Evolutionary conservation across 305 asterid genomes (phyloP), one percentile per base, ranked within the genome.

Genomic region (Coffea humblotiana): DNA sequence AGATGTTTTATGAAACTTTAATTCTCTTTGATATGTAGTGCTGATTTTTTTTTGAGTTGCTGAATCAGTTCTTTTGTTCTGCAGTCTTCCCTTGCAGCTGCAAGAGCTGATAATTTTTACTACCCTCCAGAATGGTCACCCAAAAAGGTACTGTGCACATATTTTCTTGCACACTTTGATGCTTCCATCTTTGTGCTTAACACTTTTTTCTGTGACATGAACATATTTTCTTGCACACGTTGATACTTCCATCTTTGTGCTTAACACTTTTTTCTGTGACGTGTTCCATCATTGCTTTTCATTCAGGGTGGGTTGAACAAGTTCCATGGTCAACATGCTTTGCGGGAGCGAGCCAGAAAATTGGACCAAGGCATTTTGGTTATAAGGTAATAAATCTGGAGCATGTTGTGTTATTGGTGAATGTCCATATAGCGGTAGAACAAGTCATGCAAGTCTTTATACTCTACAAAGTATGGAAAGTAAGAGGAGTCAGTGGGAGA

Each of bases 91-190:
- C 97, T 96, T 83, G 96, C 97, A 79, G 99, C 98, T 54, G 99
- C 97, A n/a, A 91, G 98, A 86, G 99, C 99, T 25, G 99, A 96
- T 83, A 96, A 96, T 77, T 96, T 96, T 76, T 96, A 94, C 89
- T 96, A 88, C 83, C 99, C 99, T 56, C 99, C 99, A 71, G 97
- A 94, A 96, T 96, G 99, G 98, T 94, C 90, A 21, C 98, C 99
- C 71, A 96, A 94, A 90, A 91, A 94, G 96, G 99, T 92, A 85
- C 32, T 54, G 21, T 74, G 43, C 64, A 15, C 43, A 11, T 40
- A 47, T 80, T 13, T 52, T 76, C 16, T 25, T 76, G 8, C 48
- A 48, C 11, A 60, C 25, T 16, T 13, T 43, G 19, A 4, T 56
- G 7, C 13, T 13, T 25, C 21, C 5, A 43, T 65, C 9, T 29